Conservation (phyloP, 805 yeast species). For the Candida insectalens region DNA sequence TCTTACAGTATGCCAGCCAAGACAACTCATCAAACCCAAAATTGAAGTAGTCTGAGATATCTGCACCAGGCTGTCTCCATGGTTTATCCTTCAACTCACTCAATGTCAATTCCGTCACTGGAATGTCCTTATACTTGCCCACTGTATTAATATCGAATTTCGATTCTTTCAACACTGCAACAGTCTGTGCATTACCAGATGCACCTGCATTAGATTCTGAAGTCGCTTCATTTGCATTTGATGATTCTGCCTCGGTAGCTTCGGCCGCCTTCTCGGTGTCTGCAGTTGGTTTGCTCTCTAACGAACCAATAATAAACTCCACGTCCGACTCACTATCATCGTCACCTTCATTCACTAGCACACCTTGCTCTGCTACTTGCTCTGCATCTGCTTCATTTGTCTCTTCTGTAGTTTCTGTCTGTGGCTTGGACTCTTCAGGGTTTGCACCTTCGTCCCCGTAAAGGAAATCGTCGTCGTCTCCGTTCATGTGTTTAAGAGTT, state of each 20-base stretch:
- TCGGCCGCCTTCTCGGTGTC: constrained; percentile 1
- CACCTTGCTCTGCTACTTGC: constrained; percentile 15
- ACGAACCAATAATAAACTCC: constrained; percentile 66
- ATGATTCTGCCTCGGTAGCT: constrained; percentile 3
- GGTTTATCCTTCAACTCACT: constrained; percentile 88
- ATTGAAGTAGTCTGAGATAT: constrained; percentile 87
- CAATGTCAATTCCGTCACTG: constrained; percentile 70
- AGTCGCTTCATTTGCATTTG: constrained; percentile 1
- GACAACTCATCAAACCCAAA: constrained; percentile 94
- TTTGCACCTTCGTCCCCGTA: too few relatives aligned
- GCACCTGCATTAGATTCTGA: constrained; percentile 1
- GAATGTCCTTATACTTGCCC: constrained; percentile 70
- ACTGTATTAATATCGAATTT: constrained; percentile 60
- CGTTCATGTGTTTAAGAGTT: neutral
- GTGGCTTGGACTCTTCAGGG: constrained; percentile 1
- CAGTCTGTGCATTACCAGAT: constrained; percentile 16
- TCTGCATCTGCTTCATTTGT: constrained; percentile 11
- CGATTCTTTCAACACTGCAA: constrained; percentile 26
- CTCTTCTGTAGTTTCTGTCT: constrained; percentile 12
- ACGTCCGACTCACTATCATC: constrained; percentile 46
- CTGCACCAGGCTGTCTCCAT: constrained; percentile 98
- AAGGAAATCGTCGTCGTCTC: neutral
- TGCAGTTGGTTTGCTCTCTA: constrained; percentile 9
- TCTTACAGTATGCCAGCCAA: constrained; percentile 87
- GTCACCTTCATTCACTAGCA: constrained; percentile 18